phyloP scores from a whole-genome alignment of 2,329 filamentous ascomycete species.

The Aspergillus eucalypticola region DNA sequence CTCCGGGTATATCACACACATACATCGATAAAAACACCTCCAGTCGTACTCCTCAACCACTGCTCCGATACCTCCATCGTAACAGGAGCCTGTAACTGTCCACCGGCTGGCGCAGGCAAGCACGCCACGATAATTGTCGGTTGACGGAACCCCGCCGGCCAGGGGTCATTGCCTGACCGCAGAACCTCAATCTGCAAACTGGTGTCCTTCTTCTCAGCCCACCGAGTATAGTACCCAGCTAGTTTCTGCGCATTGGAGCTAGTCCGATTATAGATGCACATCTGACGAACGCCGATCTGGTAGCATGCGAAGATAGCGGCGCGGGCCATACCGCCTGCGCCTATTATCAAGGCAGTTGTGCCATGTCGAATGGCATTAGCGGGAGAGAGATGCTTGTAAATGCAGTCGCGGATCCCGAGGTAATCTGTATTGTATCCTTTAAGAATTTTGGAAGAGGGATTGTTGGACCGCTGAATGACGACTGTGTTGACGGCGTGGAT shows the following conservation, averaged over 20 bases:
- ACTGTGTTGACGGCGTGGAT: constrained; percentile 35
- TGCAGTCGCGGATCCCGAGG: constrained; percentile 30
- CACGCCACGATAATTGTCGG: constrained; percentile 22
- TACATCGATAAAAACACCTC: constrained; percentile 29
- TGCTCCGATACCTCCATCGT: constrained; percentile 14
- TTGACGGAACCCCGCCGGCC: constrained; percentile 21
- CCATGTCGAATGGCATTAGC: constrained; percentile 24
- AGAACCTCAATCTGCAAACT: constrained; percentile 14
- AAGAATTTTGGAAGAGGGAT: constrained; percentile 13
- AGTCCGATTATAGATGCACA: constrained; percentile 32
- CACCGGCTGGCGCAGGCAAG: background rate
- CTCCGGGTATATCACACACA: background rate
- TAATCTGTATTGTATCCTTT: constrained; percentile 33
- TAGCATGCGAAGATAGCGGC: constrained; percentile 31
- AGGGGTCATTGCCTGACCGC: constrained; percentile 13
- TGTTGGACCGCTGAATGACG: background rate
- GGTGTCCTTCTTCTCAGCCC: background rate
- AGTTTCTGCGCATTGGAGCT: constrained; percentile 20
- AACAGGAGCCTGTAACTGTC: background rate
- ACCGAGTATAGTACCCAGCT: constrained; percentile 19
- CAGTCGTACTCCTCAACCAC: constrained; percentile 26
- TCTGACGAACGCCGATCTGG: constrained; percentile 25
- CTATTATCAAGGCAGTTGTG: constrained; percentile 27
- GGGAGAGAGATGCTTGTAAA: constrained; percentile 28
- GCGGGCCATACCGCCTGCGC: constrained; percentile 30